phyloP scores from a whole-genome alignment of 345 rosid species.

The Pistacia atlantica region DNA sequence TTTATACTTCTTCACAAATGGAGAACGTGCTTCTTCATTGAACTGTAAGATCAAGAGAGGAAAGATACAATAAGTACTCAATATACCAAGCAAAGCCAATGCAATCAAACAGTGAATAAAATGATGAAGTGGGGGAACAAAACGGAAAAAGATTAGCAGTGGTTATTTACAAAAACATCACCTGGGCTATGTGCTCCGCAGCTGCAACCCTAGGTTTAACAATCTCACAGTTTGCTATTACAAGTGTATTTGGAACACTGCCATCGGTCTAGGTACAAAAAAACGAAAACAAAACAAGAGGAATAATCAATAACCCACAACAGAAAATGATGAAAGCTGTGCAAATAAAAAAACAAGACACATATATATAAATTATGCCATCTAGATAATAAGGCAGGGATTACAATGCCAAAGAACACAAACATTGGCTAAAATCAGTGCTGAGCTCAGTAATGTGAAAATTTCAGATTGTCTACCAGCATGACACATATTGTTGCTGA shows the following conservation, averaged over 20 bases:
- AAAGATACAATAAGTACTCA: conserved; percentile 11
- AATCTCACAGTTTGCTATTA: conserved; percentile 80
- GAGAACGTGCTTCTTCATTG: conserved; percentile 73
- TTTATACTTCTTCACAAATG: conserved; percentile 62
- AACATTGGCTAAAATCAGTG: background rate
- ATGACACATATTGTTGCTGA: background rate
- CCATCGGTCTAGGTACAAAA: conserved; percentile 65
- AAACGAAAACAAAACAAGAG: conserved; percentile 15
- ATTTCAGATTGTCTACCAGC: background rate
- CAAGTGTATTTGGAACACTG: conserved; percentile 85
- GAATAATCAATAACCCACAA: background rate
- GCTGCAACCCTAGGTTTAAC: conserved; percentile 91
- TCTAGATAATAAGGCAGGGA: background rate
- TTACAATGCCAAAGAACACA: background rate
- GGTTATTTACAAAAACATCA: conserved; percentile 17
- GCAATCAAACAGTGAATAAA: background rate
- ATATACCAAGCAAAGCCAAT: conserved; percentile 3
- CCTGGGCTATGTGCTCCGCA: conserved; percentile 89
- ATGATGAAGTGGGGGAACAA: background rate
- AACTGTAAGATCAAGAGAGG: conserved; percentile 41
- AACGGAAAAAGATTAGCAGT: background rate
- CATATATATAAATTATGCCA: background rate
- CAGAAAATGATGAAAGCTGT: background rate
- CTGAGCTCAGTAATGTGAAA: background rate
- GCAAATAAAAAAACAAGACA: background rate